Conservation (phyloP, 495 filamentous ascomycete species). For the Penicillium samsonianum region DNA sequence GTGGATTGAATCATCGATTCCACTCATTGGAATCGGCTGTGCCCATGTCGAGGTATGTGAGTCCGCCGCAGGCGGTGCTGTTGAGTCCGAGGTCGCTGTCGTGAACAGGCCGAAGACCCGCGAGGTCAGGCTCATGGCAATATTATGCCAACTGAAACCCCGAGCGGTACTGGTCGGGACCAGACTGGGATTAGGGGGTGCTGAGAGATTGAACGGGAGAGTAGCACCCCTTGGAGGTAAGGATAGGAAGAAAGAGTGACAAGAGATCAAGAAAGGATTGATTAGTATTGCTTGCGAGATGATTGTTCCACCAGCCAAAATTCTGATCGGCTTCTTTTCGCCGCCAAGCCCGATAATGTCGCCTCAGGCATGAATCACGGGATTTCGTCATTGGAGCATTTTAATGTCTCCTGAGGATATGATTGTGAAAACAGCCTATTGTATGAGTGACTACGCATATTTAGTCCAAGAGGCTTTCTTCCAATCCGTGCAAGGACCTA, state of each 20-base stretch:
- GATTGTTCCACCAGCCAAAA: constrained; percentile 33
- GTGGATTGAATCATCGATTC: constrained; percentile 15
- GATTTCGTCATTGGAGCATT: constrained; percentile 13
- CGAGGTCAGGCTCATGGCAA: constrained; percentile 52
- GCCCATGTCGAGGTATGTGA: constrained; percentile 14
- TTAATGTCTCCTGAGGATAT: neutral
- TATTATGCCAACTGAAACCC: constrained; percentile 34
- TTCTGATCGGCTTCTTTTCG: constrained; percentile 43
- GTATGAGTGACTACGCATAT: neutral
- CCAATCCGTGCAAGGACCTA: neutral
- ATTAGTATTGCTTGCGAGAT: constrained; percentile 16
- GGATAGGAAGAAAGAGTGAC: constrained; percentile 25
- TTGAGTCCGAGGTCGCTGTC: constrained; percentile 36
- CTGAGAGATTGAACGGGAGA: constrained; percentile 18
- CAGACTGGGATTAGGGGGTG: constrained; percentile 24
- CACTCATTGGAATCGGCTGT: neutral
- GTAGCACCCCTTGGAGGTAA: constrained; percentile 21
- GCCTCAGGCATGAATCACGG: constrained; percentile 33
- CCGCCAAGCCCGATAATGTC: constrained; percentile 27
- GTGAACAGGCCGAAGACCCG: constrained; percentile 48
- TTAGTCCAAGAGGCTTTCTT: neutral
- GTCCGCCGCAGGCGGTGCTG: constrained; percentile 16
- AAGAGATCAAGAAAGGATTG: constrained; percentile 20
- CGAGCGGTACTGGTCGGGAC: constrained; percentile 37
- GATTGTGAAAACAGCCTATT: neutral